These are phyloP conservation scores for Sporobolomyces roseus DNA, from an alignment of 768 basidiomycete genomes.

Conservation along the genomic window DNA sequence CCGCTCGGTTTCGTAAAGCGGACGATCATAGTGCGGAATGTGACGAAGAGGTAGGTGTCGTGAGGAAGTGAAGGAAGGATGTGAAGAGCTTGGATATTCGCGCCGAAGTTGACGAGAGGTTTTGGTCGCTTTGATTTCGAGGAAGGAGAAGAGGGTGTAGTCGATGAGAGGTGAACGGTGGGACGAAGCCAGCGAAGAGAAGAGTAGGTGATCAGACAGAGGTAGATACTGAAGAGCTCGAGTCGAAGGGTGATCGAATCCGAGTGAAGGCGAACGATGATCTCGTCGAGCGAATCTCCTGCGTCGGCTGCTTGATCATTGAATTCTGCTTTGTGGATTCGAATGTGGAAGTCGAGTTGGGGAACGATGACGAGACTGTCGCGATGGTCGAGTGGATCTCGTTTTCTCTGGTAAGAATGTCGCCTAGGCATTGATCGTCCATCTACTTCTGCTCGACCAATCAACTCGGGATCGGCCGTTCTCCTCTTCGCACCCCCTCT, in stretches of 20 bases:
- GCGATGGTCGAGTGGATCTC: not conserved
- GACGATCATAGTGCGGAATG: conserved; percentile 39
- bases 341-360: conserved; percentile 12
- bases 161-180: not conserved
- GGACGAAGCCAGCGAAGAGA: conserved; percentile 28
- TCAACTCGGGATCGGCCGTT: conserved; percentile 39
- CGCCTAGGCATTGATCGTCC: conserved; percentile 10
- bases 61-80: conserved; percentile 49
- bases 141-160: not conserved
- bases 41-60: conserved; percentile 48
- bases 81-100: conserved; percentile 25
- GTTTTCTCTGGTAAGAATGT: not conserved
- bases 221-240: conserved; percentile 65
- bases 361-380: conserved; percentile 23
- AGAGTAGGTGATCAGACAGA: conserved; percentile 46
- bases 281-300: conserved; percentile 23
- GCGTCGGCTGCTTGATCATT: conserved; percentile 2
- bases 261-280: conserved; percentile 23
- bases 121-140: conserved; percentile 1
- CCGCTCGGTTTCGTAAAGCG: conserved; percentile 23
- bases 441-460: conserved; percentile 31
- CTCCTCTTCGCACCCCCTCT: not conserved
- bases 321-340: conserved; percentile 10
- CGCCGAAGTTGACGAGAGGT: conserved; percentile 21
- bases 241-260: conserved; percentile 42